Conservation (phyloP, 1,139 yeast genomes). For the Yamadazyma diddensiae region DNA sequence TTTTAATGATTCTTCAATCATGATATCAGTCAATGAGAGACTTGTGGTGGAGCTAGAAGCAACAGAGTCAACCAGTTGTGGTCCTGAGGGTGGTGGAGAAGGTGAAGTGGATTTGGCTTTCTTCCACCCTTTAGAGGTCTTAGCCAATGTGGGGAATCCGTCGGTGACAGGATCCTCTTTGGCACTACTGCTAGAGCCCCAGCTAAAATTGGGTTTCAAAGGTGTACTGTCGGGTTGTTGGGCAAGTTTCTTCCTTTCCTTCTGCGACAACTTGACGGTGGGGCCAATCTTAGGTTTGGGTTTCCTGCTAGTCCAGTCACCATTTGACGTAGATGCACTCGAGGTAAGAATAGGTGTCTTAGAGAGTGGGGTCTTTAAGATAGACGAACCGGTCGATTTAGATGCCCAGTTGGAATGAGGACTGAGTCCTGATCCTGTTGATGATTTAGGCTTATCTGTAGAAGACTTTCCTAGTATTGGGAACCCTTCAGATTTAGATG, state of each 20-base stretch:
- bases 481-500: too few relatives aligned
- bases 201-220: background rate
- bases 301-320: conserved; percentile 12
- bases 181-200: conserved; percentile 1
- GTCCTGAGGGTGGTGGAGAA: conserved; percentile 1
- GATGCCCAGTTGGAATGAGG: conserved; percentile 35
- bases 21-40: conserved; percentile 31
- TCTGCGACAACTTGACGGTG: conserved; percentile 44
- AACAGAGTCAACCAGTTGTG: background rate
- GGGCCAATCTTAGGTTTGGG: conserved; percentile 34
- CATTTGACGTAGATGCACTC: background rate
- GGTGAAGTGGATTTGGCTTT: conserved; percentile 2
- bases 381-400: conserved; percentile 15
- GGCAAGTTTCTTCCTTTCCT: conserved; percentile 43
- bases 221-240: background rate
- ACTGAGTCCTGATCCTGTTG: conserved; percentile 25
- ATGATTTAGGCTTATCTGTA: too few relatives aligned
- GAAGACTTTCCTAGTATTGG: too few relatives aligned
- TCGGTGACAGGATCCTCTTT: background rate
- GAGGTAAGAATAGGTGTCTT: background rate
- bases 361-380: conserved; percentile 8
- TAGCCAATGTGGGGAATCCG: conserved; percentile 6
- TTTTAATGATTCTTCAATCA: conserved; percentile 47
- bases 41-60: conserved; percentile 2
- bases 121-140: too few relatives aligned